Percentiles rank a stretch among this genome's conserved stretches.
Evolutionary conservation across 345 rosid genomes (phyloP).

Genomic region (Moricandia moricandioides): DNA sequence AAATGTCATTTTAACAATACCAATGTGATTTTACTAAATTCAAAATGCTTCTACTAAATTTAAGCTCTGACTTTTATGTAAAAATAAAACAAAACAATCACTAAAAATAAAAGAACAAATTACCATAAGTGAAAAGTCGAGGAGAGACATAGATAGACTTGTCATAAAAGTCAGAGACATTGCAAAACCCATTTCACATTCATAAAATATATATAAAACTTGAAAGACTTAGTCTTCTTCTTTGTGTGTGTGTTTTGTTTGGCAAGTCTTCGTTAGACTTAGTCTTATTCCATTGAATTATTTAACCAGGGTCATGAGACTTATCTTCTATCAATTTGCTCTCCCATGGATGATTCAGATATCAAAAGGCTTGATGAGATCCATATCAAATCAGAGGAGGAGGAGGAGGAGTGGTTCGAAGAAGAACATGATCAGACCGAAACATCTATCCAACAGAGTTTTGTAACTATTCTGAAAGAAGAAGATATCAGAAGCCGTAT

Average conservation of each 20-base stretch:
- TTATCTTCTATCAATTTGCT: not conserved
- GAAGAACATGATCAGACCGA: conserved; percentile 19
- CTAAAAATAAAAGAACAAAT: not conserved
- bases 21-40: not conserved
- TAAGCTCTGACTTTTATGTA: not conserved
- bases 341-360: not conserved
- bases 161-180: not conserved
- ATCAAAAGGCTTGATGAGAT: not conserved
- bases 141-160: not conserved
- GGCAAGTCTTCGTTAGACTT: not conserved
- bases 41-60: not conserved
- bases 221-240: not conserved
- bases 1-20: not conserved
- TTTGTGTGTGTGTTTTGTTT: not conserved
- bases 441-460: not conserved
- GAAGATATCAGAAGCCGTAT: not conserved
- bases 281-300: conserved; percentile 1
- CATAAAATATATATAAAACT: not conserved
- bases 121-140: not conserved
- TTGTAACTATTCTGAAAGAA: conserved; percentile 13
- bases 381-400: not conserved
- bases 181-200: not conserved
- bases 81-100: not conserved
- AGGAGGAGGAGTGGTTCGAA: not conserved
- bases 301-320: not conserved